phyloP scores from a whole-genome alignment of 2,329 filamentous ascomycete species.

The Bertia moriformis region DNA sequence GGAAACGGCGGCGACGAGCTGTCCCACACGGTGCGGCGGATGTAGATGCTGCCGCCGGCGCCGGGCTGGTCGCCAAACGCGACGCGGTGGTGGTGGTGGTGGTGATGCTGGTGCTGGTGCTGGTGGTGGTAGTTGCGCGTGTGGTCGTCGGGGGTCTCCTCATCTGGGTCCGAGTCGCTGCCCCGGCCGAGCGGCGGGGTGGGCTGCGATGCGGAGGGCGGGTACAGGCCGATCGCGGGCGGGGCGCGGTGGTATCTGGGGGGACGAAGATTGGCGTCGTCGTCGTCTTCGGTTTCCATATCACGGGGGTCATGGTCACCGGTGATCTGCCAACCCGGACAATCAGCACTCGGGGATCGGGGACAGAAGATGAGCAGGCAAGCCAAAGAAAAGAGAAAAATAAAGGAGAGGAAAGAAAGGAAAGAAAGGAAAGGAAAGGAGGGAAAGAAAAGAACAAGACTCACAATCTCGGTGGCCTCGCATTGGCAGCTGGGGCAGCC shows the following conservation, averaged over 20 bases:
- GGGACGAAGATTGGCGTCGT: slow-evolving; percentile 2
- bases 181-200: slow-evolving; percentile 9
- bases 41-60: slow-evolving; percentile 10
- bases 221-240: too few species aligned
- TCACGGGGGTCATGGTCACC: slow-evolving; percentile 48
- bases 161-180: slow-evolving; percentile 39
- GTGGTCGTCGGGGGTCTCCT: slow-evolving; percentile 41
- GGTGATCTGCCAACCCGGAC: too few species aligned
- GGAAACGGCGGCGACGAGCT: slow-evolving; percentile 2
- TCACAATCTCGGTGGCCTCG: slow-evolving; percentile 76
- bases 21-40: slow-evolving; percentile 3
- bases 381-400: too few species aligned
- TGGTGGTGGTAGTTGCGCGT: too few species aligned
- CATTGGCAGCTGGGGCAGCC: slow-evolving; percentile 64
- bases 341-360: too few species aligned
- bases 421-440: slow-evolving; percentile 4
- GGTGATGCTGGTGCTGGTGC: too few species aligned
- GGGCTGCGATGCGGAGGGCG: too few species aligned
- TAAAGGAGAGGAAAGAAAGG: slow-evolving; percentile 11
- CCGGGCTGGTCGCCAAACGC: slow-evolving; percentile 23
- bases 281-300: slow-evolving; percentile 13
- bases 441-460: slow-evolving; percentile 16
- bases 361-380: too few species aligned
- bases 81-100: too few species aligned
- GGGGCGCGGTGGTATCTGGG: too few species aligned